Conservation (phyloP, 371 early-diverging fungal genomes). For the Cokeromyces recurvatus region DNA sequence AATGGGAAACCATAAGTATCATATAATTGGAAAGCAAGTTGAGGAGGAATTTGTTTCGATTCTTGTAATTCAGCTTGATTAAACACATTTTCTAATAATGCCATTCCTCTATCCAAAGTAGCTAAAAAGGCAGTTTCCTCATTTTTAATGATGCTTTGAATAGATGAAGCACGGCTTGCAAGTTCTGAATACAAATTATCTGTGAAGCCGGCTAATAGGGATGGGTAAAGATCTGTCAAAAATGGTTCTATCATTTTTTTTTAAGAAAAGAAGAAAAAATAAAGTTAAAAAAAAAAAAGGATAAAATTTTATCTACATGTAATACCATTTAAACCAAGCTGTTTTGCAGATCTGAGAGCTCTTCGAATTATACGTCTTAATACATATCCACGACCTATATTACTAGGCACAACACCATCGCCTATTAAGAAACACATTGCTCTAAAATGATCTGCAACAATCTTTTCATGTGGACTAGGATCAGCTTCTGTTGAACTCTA, state of each 20-base stretch:
- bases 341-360: slow-evolving; percentile 66
- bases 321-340: slow-evolving; percentile 57
- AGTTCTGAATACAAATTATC: slow-evolving; percentile 58
- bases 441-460: slow-evolving; percentile 74
- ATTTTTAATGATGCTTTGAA: slow-evolving; percentile 52
- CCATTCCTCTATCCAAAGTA: slow-evolving; percentile 62
- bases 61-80: slow-evolving; percentile 32
- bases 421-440: slow-evolving; percentile 70
- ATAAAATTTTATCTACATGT: not conserved
- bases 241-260: slow-evolving; percentile 40
- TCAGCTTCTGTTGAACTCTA: slow-evolving; percentile 21
- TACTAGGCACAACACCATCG: slow-evolving; percentile 77
- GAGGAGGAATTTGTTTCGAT: slow-evolving; percentile 39
- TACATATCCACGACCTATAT: slow-evolving; percentile 75
- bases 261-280: no score
- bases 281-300: no score
- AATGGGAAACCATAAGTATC: slow-evolving; percentile 79
- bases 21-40: slow-evolving; percentile 64
- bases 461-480: slow-evolving; percentile 54
- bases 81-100: slow-evolving; percentile 56
- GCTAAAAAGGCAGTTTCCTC: slow-evolving; percentile 66
- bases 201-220: slow-evolving; percentile 49
- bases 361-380: slow-evolving; percentile 75
- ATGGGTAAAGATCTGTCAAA: slow-evolving; percentile 59
- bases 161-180: slow-evolving; percentile 42